phyloP scores from a whole-genome alignment of 1,139 yeast genomes.

The Taphrina deformans region DNA sequence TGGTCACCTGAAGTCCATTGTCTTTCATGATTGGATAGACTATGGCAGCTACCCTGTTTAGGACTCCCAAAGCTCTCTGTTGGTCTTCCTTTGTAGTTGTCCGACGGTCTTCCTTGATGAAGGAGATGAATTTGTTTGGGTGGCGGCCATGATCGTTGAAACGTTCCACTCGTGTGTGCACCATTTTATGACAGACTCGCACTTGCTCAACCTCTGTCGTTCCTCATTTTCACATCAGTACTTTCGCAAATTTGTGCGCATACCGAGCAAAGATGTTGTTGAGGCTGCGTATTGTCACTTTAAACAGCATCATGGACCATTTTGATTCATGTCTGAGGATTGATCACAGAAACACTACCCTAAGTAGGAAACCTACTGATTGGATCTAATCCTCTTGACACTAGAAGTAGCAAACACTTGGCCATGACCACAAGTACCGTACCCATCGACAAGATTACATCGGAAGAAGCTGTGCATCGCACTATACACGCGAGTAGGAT shows the following conservation, averaged over 20 bases:
- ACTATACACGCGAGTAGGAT: too few species aligned
- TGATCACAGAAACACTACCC: not conserved
- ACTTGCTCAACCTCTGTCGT: not conserved
- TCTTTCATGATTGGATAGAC: slow-evolving; percentile 40
- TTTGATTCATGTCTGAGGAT: too few species aligned
- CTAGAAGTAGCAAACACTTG: not conserved
- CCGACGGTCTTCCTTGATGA: slow-evolving; percentile 38
- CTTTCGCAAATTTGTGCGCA: too few species aligned
- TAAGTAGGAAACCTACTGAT: not conserved
- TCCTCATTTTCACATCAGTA: too few species aligned
- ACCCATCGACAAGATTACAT: too few species aligned
- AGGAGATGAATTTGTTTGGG: slow-evolving; percentile 35
- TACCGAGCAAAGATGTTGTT: too few species aligned
- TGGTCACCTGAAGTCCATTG: slow-evolving; percentile 38
- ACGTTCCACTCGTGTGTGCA: slow-evolving; percentile 55
- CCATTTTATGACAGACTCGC: not conserved
- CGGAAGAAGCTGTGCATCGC: too few species aligned
- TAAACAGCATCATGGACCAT: too few species aligned
- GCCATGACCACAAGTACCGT: too few species aligned
- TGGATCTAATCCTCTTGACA: not conserved
- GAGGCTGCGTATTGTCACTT: too few species aligned
- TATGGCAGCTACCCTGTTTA: slow-evolving; percentile 40
- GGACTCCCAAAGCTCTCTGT: slow-evolving; percentile 14
- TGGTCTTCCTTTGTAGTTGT: slow-evolving; percentile 36
- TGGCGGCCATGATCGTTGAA: slow-evolving; percentile 32